Percentiles rank a stretch among this genome's conserved stretches.
These are phyloP conservation scores for Metahyphopichia silvanorum DNA, from an alignment of 805 yeast genomes.

Conservation along the genomic window DNA sequence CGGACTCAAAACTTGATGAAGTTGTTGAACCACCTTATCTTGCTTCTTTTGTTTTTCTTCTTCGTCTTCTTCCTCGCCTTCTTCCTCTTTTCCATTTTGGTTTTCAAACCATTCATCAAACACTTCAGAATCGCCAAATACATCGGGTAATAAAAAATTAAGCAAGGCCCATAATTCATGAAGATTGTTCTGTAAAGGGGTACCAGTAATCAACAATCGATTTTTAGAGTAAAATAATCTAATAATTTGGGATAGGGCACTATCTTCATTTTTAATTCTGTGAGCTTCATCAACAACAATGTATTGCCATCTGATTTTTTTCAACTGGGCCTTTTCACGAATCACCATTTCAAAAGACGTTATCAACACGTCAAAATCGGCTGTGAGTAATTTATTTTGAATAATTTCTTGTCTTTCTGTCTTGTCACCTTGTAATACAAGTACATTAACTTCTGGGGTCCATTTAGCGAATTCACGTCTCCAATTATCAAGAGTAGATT, in stretches of 20 bases:
- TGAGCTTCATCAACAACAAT: conserved; percentile 95
- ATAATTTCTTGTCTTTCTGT: conserved; percentile 69
- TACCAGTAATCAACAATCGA: conserved; percentile 87
- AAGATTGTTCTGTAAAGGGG: conserved; percentile 90
- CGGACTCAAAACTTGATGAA: conserved; percentile 86
- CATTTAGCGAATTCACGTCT: conserved; percentile 88
- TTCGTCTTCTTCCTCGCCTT: conserved; percentile 9
- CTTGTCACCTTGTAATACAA: conserved; percentile 86
- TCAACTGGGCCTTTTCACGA: conserved; percentile 77
- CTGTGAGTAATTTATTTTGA: conserved; percentile 54
- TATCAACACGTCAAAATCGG: conserved; percentile 85
- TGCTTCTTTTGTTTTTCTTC: conserved; percentile 45
- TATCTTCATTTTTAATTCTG: conserved; percentile 91
- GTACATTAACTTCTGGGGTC: conserved; percentile 91
- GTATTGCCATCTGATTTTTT: conserved; percentile 89
- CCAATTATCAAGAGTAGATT: conserved; percentile 96
- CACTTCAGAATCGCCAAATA: conserved; percentile 84
- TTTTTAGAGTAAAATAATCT: conserved; percentile 83
- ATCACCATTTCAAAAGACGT: conserved; percentile 94
- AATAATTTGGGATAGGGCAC: conserved; percentile 88
- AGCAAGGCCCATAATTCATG: conserved; percentile 96
- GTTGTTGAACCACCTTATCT: conserved; percentile 80
- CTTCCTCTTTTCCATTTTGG: conserved; percentile 34
- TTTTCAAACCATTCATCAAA: conserved; percentile 91
- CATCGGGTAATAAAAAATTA: conserved; percentile 89